Base-by-base conservation (phyloP, 2,329 filamentous ascomycete genomes). In the Fusarium sp. region DNA sequence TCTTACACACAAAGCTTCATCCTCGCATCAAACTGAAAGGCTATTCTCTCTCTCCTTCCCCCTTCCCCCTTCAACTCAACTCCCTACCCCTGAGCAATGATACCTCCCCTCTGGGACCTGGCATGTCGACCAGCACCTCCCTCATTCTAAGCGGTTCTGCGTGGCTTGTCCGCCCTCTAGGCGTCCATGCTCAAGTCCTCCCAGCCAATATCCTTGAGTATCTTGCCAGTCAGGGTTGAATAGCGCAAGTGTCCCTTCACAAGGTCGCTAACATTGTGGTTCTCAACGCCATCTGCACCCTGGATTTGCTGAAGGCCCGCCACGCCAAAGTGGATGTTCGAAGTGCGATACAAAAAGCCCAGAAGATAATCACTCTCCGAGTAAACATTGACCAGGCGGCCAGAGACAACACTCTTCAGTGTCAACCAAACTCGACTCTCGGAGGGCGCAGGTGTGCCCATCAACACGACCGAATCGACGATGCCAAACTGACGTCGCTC, bases 341-440 rank as follows among this genome's bases (percentile, higher is more conserved):
- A 94, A 4, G 91, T 94, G 59, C 96, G 92, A 80, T 96, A 97
- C 42, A 98, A 85, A 80, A 98, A 97, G 1, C 91, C 95, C 3
- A 98, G 90, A 27, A 98, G 91, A 74, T 94, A 95, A 81, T 98
- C 96, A 55, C 94, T 93, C 60, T 92, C 91, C 1, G 94, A 97
- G 80, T 92, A 98, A 5, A 96, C 94, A 76, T 98, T 98, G 78
- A 98, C 88, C n/a, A 98, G 86, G 24, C 95, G 90, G 0, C 95
- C 95, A 44, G 91, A 88, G 5, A 97, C 94, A 3, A 96, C 93
- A 67, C 90, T 92, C 71, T 93, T 91, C 79, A 98, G 88, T 7
- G 90, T 87, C 31, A 92, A 87, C 95, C 96, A 98, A 62, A 93
- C 91, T 9, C 88, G 86, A 3, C 87, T 88, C 24, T 92, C 89